Conservation (phyloP, 2,329 filamentous ascomycete species). For the Seiridium cupressi region DNA sequence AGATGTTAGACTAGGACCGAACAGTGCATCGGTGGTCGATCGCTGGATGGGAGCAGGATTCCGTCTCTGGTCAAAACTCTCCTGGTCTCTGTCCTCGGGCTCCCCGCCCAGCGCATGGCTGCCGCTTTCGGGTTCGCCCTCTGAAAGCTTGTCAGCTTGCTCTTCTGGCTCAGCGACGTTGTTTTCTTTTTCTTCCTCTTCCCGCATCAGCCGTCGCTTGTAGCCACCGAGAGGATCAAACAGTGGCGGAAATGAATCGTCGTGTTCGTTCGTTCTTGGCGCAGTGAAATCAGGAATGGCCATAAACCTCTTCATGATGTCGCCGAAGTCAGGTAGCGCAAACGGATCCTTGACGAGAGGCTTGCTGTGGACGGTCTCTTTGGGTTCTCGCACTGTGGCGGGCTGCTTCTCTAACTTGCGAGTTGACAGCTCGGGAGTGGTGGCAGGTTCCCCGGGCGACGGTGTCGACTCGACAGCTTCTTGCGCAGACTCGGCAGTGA, state of each 20-base stretch:
- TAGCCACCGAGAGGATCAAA: constrained; percentile 82
- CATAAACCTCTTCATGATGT: constrained; percentile 22
- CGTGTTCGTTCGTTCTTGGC: constrained; percentile 11
- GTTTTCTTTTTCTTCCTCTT: constrained; percentile 50
- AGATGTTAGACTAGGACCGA: constrained; percentile 50
- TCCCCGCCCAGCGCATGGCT: constrained; percentile 91
- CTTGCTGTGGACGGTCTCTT: constrained; percentile 12
- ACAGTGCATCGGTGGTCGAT: constrained; percentile 49
- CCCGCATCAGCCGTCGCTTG: constrained; percentile 74
- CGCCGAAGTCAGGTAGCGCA: constrained; percentile 17
- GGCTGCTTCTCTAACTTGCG: constrained; percentile 27
- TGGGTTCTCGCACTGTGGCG: constrained; percentile 11
- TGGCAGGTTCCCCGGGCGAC: constrained; percentile 24
- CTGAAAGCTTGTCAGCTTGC: constrained; percentile 45
- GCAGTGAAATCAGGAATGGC: constrained; percentile 25
- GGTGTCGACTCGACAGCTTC: constrained; percentile 35
- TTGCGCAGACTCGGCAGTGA: constrained; percentile 47
- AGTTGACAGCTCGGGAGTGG: constrained; percentile 19
- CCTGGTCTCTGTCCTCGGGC: constrained; percentile 73
- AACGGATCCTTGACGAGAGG: constrained; percentile 7
- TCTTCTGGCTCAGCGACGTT: constrained; percentile 49
- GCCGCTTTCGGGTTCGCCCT: constrained; percentile 76
- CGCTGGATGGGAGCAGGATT: constrained; percentile 74
- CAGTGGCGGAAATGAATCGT: constrained; percentile 62
- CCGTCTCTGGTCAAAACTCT: constrained; percentile 55